Evolutionary conservation across 768 basidiomycete genomes (phyloP).

Genomic region (Kwoniella heveanensis): DNA sequence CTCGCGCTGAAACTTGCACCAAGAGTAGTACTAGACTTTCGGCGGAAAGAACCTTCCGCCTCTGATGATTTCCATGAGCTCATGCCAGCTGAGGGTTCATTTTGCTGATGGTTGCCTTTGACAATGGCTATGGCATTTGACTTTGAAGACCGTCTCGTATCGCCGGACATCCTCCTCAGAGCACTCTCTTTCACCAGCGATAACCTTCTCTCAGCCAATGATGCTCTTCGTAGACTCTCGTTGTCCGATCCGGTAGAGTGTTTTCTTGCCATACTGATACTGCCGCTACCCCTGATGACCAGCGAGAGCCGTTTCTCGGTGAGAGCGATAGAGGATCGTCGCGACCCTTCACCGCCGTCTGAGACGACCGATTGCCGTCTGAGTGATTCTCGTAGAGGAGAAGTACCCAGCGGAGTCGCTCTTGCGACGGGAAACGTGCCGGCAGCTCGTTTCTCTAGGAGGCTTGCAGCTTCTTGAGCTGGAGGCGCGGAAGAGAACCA

Average conservation of each 20-base stretch:
- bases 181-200: conserved; percentile 25
- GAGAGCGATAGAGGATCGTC: conserved; percentile 18
- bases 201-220: conserved; percentile 21
- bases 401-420: conserved; percentile 32
- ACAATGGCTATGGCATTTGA: not conserved
- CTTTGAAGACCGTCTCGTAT: conserved; percentile 6
- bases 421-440: conserved; percentile 36
- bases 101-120: not conserved
- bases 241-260: conserved; percentile 10
- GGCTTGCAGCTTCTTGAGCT: conserved; percentile 2
- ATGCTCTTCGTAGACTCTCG: conserved; percentile 10
- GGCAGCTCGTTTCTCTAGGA: conserved; percentile 12
- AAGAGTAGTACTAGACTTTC: not conserved
- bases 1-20: conserved; percentile 1
- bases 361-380: conserved; percentile 38
- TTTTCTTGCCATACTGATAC: not conserved
- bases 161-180: conserved; percentile 15
- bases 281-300: not conserved
- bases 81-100: not conserved
- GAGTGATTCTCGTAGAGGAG: conserved; percentile 34
- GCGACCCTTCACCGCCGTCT: conserved; percentile 24
- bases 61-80: not conserved
- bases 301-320: conserved; percentile 19
- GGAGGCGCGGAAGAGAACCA: conserved; percentile 21
- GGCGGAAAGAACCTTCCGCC: not conserved